Conservation (phyloP, 2,329 filamentous ascomycete genomes). For the Colletotrichum coccodes region DNA sequence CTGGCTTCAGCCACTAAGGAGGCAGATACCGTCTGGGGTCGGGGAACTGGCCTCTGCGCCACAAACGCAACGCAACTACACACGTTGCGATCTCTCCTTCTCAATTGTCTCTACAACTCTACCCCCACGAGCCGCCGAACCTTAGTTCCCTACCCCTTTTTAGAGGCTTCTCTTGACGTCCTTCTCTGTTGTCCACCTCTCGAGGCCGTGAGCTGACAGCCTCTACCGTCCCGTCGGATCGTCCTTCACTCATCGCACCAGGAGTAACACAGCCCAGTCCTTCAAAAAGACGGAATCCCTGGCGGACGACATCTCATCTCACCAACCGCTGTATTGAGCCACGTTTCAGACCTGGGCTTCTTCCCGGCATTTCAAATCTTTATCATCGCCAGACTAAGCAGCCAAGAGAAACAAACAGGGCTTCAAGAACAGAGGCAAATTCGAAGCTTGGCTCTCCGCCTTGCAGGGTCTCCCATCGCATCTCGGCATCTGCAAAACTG, state of each 20-base stretch:
- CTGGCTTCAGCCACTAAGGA: background rate
- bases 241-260: background rate
- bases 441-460: slow-evolving; percentile 3
- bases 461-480: slow-evolving; percentile 28
- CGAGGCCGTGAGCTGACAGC: slow-evolving; percentile 13
- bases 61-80: slow-evolving; percentile 33
- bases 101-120: background rate
- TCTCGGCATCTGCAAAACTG: slow-evolving; percentile 9
- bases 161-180: background rate
- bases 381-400: background rate
- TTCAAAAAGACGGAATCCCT: slow-evolving; percentile 11
- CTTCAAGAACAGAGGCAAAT: slow-evolving; percentile 18
- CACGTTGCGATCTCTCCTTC: slow-evolving; percentile 16
- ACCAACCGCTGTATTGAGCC: slow-evolving; percentile 6
- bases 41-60: slow-evolving; percentile 19
- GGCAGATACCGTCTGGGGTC: background rate
- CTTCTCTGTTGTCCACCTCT: background rate
- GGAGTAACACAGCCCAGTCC: background rate
- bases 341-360: slow-evolving; percentile 21
- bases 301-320: slow-evolving; percentile 28
- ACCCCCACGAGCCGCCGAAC: slow-evolving; percentile 1
- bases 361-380: slow-evolving; percentile 23
- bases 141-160: background rate
- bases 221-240: slow-evolving; percentile 4
- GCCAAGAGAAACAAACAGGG: slow-evolving; percentile 11